Conservation (phyloP, 208 protist genomes). For the Vickermania spadyakhi region DNA sequence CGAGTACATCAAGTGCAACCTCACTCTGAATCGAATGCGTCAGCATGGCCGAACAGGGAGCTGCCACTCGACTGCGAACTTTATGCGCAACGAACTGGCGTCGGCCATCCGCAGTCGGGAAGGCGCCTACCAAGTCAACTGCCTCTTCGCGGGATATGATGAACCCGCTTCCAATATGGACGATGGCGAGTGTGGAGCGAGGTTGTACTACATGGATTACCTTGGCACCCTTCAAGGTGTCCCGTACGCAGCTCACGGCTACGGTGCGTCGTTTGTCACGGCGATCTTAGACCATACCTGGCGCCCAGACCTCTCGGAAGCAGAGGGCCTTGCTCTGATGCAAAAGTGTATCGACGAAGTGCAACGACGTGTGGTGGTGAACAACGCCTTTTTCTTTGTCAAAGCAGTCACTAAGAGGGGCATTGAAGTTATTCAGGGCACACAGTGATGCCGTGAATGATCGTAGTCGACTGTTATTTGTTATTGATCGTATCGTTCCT, state of each 20-base stretch:
- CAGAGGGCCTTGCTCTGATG: conserved; percentile 89
- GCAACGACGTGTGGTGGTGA: conserved; percentile 84
- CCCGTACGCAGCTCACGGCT: conserved; percentile 91
- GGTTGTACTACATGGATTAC: conserved; percentile 95
- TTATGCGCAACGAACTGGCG: conserved; percentile 81
- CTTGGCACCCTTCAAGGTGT: conserved; percentile 87
- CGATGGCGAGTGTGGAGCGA: conserved; percentile 36
- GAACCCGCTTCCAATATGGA: conserved; percentile 57
- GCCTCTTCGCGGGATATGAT: conserved; percentile 90
- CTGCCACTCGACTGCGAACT: conserved; percentile 80
- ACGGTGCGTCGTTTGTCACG: conserved; percentile 87
- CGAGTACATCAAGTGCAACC: conserved; percentile 91
- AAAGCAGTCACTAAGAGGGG: conserved; percentile 89
- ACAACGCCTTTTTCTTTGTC: conserved; percentile 82
- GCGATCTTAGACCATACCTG: conserved; percentile 87
- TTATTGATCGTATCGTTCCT: no score
- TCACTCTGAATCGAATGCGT: conserved; percentile 77
- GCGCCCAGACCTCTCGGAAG: conserved; percentile 81
- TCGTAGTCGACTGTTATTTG: no score
- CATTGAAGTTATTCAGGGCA: conserved; percentile 55
- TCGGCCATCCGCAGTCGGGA: conserved; percentile 71
- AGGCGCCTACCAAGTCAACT: conserved; percentile 85
- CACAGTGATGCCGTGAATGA: no score
- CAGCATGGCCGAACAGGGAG: conserved; percentile 75
- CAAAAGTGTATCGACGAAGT: conserved; percentile 92